Percentiles rank a stretch among this genome's conserved stretches.
Conservation (phyloP, 2,329 filamentous ascomycete genomes). For the Cladophialophora chaetospira region DNA sequence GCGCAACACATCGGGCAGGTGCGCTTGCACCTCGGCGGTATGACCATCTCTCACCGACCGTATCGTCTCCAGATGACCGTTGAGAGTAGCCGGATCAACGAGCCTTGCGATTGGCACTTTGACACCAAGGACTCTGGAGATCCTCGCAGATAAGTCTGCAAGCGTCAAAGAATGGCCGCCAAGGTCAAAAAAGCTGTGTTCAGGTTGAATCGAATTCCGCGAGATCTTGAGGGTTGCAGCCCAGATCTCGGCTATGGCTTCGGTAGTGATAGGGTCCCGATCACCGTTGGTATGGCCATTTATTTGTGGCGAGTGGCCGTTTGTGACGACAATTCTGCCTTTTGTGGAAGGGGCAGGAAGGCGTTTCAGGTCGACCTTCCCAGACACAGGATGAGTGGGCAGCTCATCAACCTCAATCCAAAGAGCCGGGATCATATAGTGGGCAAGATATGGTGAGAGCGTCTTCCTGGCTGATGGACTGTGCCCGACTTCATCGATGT, state of each 20-base stretch:
- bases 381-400: conserved; percentile 76
- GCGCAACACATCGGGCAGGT: conserved; percentile 68
- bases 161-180: conserved; percentile 77
- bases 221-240: conserved; percentile 69
- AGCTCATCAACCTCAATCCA: conserved; percentile 74
- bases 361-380: conserved; percentile 73
- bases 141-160: conserved; percentile 72
- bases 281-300: conserved; percentile 49
- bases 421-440: conserved; percentile 79
- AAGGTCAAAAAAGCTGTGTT: conserved; percentile 79
- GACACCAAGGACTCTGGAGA: conserved; percentile 72
- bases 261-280: conserved; percentile 66
- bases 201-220: conserved; percentile 61
- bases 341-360: conserved; percentile 66
- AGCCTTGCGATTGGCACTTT: conserved; percentile 70
- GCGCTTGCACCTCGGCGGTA: conserved; percentile 72
- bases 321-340: conserved; percentile 41
- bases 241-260: conserved; percentile 72
- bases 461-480: conserved; percentile 68
- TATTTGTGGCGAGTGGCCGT: conserved; percentile 10
- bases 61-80: conserved; percentile 72
- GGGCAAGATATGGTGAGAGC: conserved; percentile 68
- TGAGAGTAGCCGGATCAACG: conserved; percentile 70
- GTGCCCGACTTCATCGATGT: conserved; percentile 70
- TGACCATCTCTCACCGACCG: conserved; percentile 70